Conservation (phyloP, 2,329 filamentous ascomycete species). For the Hypoxylon sp. region DNA sequence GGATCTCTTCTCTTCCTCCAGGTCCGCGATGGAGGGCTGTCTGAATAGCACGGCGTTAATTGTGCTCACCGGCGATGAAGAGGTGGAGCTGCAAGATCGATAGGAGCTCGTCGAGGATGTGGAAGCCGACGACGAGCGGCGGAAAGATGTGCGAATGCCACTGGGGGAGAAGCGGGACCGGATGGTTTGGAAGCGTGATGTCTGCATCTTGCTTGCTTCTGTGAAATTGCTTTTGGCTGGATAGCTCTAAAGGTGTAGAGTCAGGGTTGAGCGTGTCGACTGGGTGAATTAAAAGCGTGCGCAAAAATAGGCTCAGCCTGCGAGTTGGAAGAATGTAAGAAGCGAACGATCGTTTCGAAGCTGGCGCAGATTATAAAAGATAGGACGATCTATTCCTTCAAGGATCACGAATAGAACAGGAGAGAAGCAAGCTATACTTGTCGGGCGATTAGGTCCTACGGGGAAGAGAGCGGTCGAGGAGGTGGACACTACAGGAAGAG, state of each 20-base stretch:
- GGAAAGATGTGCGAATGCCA: slow-evolving; percentile 65
- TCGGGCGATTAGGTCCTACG: slow-evolving; percentile 35
- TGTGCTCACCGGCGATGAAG: slow-evolving; percentile 60
- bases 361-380: slow-evolving; percentile 46
- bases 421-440: slow-evolving; percentile 36
- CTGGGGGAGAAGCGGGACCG: slow-evolving; percentile 64
- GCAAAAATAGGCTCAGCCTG: slow-evolving; percentile 52
- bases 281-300: slow-evolving; percentile 33
- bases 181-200: slow-evolving; percentile 63
- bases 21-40: slow-evolving; percentile 68
- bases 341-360: slow-evolving; percentile 52
- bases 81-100: slow-evolving; percentile 59
- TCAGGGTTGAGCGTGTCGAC: slow-evolving; percentile 6
- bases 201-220: slow-evolving; percentile 57
- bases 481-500: slow-evolving; percentile 44
- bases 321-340: slow-evolving; percentile 44
- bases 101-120: slow-evolving; percentile 57
- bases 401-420: slow-evolving; percentile 42
- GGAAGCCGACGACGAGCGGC: slow-evolving; percentile 63
- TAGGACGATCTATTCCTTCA: slow-evolving; percentile 49
- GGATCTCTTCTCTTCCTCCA: slow-evolving; percentile 68
- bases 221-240: slow-evolving; percentile 4
- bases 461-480: slow-evolving; percentile 34
- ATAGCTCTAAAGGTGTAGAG: slow-evolving; percentile 1
- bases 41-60: slow-evolving; percentile 71